Evolutionary conservation across 805 yeast species (phyloP), one percentile per base, ranked within the genome.

Genomic region (Candida jianshihensis): DNA sequence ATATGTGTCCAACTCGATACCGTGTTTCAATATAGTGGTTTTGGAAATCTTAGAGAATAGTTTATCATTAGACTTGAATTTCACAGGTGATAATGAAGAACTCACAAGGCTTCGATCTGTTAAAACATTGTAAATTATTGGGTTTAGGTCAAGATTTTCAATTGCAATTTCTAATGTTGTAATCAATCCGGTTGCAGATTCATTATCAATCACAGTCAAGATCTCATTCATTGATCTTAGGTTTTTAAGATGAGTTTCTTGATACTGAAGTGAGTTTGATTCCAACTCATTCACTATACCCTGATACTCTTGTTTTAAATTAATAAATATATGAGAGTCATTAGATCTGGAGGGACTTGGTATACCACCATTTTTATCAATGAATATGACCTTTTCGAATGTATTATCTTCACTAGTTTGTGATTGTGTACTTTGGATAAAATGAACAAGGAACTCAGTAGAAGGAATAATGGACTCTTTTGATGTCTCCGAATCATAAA

Each of bases 101-200:
- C 96, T 87, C 16, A 90, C 79, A 9, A 86, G 70, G 1, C 97
- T 87, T 35, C 97, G 66, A 55, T 92, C 97, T 0, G 99, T 92
- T 26, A 92, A 66, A 13, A 92, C 72, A 54, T 92, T 92, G 58
- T 89, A 86, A 13, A 92, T 76, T 29, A 92, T 71, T 2, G 99
- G 98, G 55, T 92, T 92, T 41, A 72, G 70, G 11, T 56, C 57
- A 5, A 59, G 39, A 14, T 53, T 51, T 27, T 57, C 54, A 7
- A 84, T 76, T 19, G 95, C 90, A 17, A 86, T 75, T 9, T 66
- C 58, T 0, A 95, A 84, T 0, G 97, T 86, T 0, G 97, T 90
- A 24, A 92, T 82, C 3, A 92, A 64, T 0, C 96, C 98, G 0
- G 95, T 78, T 1, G 89, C 75, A 1, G 74, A 57, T 25, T 21